Percentiles rank a stretch among this genome's conserved stretches.
phyloP scores from a whole-genome alignment of 169 alveolate genomes.

The Ichthyophthirius multifiliis region DNA sequence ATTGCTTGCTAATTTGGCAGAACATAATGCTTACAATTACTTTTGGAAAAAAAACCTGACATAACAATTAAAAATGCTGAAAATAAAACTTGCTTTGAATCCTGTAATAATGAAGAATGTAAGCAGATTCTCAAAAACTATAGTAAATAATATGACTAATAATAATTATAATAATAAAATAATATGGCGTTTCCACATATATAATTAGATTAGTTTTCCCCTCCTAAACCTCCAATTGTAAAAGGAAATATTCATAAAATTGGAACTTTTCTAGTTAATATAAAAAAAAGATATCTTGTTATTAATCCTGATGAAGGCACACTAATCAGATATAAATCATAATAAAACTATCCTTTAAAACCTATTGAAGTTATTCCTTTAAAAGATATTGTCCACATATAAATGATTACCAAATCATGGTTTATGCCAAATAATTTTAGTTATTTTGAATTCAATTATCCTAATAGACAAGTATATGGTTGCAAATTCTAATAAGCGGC shows the following conservation, averaged over 20 bases:
- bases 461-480: conserved; percentile 15
- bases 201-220: not conserved
- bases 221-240: conserved; percentile 39
- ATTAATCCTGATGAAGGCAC: conserved; percentile 46
- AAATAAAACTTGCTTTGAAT: not conserved
- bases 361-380: conserved; percentile 41
- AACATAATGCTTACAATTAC: not conserved
- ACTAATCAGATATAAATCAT: conserved; percentile 19
- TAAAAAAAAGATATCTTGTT: conserved; percentile 30
- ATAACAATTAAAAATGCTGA: no score
- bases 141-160: not conserved
- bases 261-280: conserved; percentile 21
- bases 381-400: conserved; percentile 10
- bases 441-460: conserved; percentile 32
- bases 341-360: conserved; percentile 30
- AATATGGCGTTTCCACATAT: not conserved
- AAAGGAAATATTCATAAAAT: conserved; percentile 23
- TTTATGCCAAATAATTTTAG: conserved; percentile 4
- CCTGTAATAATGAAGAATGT: not conserved
- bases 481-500: conserved; percentile 32
- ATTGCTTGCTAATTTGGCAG: not conserved
- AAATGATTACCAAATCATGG: conserved; percentile 10
- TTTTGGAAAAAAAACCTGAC: not conserved
- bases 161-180: conserved; percentile 13
- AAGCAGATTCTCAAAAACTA: not conserved